Conservation (phyloP, 352 stramenopile species). For the Phytophthora hybrid region DNA sequence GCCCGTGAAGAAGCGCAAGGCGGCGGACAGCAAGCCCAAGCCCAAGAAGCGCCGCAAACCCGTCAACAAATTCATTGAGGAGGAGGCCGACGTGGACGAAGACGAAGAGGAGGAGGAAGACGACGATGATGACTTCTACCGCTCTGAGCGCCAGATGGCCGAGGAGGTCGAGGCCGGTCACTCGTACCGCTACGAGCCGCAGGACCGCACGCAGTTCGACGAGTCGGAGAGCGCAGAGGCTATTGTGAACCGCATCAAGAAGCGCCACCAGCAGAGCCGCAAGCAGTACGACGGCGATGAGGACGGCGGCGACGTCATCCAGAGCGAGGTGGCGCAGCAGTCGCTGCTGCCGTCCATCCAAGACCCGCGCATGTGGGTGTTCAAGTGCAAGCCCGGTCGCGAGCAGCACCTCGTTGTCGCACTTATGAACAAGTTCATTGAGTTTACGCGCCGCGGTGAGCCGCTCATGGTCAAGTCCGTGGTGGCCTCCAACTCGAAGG, state of each 20-base stretch:
- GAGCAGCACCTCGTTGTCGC: conserved; percentile 89
- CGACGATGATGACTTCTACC: conserved; percentile 84
- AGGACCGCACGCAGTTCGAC: conserved; percentile 76
- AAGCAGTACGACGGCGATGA: conserved; percentile 89
- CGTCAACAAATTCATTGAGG: conserved; percentile 92
- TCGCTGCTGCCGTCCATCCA: conserved; percentile 90
- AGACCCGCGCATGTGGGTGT: conserved; percentile 91
- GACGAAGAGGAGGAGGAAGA: conserved; percentile 90
- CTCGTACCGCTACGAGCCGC: conserved; percentile 80
- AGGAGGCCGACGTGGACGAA: conserved; percentile 89
- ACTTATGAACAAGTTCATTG: conserved; percentile 92
- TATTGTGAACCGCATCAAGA: conserved; percentile 90
- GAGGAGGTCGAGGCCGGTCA: conserved; percentile 76
- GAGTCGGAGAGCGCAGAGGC: conserved; percentile 86
- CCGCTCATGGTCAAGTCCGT: conserved; percentile 89
- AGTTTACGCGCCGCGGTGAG: conserved; percentile 85
- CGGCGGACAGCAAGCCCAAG: conserved; percentile 68
- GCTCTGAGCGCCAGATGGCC: conserved; percentile 76
- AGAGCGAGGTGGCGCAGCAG: conserved; percentile 90
- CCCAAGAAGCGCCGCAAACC: conserved; percentile 87
- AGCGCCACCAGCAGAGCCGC: conserved; percentile 87
- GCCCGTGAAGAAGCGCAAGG: conserved; percentile 83
- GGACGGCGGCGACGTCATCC: conserved; percentile 81
- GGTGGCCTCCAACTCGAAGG: conserved; percentile 88
- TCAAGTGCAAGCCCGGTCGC: conserved; percentile 91